These are phyloP conservation scores for Naganishia randhawae DNA, from an alignment of 768 basidiomycete species.

Conservation along the genomic window DNA sequence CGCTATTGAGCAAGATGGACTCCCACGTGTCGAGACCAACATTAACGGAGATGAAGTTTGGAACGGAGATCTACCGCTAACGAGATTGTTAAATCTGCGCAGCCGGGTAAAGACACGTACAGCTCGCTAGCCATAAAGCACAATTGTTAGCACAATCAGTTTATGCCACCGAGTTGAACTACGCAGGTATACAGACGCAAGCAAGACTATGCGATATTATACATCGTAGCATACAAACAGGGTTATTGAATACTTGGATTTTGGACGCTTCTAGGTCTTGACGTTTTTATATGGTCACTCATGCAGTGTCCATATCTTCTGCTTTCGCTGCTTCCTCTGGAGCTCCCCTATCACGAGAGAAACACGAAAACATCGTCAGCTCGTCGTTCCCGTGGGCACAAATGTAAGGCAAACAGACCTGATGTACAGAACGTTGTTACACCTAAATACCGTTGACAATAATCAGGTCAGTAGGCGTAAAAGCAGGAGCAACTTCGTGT, in stretches of 20 bases:
- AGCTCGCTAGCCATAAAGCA: neutral
- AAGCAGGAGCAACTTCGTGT: neutral
- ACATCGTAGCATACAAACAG: constrained; percentile 17
- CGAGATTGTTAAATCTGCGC: neutral
- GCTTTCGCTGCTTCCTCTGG: constrained; percentile 11
- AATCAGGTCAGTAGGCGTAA: neutral
- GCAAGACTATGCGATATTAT: constrained; percentile 14
- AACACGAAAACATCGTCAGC: neutral
- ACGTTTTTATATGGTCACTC: neutral
- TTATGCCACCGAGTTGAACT: neutral
- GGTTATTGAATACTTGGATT: neutral
- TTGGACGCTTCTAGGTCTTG: neutral
- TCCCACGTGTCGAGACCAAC: constrained; percentile 54
- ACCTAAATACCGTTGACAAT: constrained; percentile 31
- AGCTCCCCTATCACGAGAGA: neutral
- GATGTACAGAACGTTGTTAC: constrained; percentile 91
- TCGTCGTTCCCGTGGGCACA: no score
- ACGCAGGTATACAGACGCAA: no score
- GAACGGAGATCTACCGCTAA: constrained; percentile 18
- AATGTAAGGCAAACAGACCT: neutral
- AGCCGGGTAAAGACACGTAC: neutral
- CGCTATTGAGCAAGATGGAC: constrained; percentile 72
- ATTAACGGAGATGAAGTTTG: constrained; percentile 4
- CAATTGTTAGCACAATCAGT: neutral
- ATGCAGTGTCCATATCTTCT: constrained; percentile 20